phyloP scores from a whole-genome alignment of 495 filamentous ascomycete genomes.

The Cenococcum geophilum region DNA sequence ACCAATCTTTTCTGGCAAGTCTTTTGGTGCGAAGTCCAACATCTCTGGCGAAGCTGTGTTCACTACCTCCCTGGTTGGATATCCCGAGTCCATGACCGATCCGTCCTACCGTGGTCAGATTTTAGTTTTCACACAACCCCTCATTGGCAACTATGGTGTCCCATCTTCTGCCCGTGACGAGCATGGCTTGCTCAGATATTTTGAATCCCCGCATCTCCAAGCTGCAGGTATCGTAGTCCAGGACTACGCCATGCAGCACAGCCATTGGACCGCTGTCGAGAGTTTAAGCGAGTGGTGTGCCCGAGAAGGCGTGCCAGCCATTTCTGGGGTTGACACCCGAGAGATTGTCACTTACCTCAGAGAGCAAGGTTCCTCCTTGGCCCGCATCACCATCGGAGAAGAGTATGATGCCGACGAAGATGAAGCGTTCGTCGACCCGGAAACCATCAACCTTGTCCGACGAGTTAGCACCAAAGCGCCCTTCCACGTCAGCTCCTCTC shows the following conservation, averaged over 20 bases:
- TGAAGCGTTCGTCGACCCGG: constrained; percentile 90
- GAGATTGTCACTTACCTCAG: constrained; percentile 92
- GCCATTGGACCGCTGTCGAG: constrained; percentile 97
- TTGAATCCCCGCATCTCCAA: constrained; percentile 94
- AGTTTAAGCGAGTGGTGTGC: constrained; percentile 90
- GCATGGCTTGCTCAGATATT: constrained; percentile 79
- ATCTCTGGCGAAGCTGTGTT: constrained; percentile 92
- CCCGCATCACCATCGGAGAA: constrained; percentile 90
- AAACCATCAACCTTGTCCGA: constrained; percentile 91
- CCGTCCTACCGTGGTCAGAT: constrained; percentile 99
- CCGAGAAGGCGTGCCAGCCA: constrained; percentile 89
- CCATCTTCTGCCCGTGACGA: constrained; percentile 70
- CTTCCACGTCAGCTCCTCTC: constrained; percentile 79
- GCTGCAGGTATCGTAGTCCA: constrained; percentile 92
- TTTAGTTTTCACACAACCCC: constrained; percentile 94
- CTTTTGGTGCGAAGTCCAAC: constrained; percentile 86
- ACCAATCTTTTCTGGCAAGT: constrained; percentile 87
- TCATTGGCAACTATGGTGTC: constrained; percentile 98
- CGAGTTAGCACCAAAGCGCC: constrained; percentile 95
- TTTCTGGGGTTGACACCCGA: constrained; percentile 94
- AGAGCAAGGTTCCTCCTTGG: constrained; percentile 92
- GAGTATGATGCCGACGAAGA: constrained; percentile 99
- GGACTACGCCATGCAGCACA: constrained; percentile 87
- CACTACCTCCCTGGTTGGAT: constrained; percentile 88
- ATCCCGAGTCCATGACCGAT: constrained; percentile 97